phyloP scores from a whole-genome alignment of 2,329 filamentous ascomycete genomes.

The Stagonosporopsis rhizophila region DNA sequence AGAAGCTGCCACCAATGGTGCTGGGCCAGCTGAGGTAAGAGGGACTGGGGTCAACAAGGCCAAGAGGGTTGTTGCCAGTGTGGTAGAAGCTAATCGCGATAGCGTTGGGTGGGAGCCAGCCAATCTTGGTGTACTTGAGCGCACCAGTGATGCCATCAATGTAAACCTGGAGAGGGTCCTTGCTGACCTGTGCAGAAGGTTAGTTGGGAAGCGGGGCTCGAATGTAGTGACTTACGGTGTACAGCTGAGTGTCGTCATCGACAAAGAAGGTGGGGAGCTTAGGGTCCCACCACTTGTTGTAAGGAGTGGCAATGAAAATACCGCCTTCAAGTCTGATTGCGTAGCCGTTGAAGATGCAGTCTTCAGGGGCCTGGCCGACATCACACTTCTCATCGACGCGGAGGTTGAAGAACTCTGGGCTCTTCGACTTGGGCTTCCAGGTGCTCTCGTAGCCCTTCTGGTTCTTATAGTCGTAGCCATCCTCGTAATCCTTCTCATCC shows the following conservation, averaged over 20 bases:
- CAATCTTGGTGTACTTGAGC: slow-evolving; percentile 35
- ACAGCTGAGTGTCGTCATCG: slow-evolving; percentile 36
- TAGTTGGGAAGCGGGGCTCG: not conserved
- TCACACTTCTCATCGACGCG: slow-evolving; percentile 29
- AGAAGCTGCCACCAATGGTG: slow-evolving; percentile 23
- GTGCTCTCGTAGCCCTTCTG: not conserved
- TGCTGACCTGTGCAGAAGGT: slow-evolving; percentile 34
- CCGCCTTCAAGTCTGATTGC: slow-evolving; percentile 36
- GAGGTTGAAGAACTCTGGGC: slow-evolving; percentile 35
- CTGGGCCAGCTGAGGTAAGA: slow-evolving; percentile 40
- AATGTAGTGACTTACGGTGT: slow-evolving; percentile 30
- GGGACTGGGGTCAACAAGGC: slow-evolving; percentile 28
- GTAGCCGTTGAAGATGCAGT: slow-evolving; percentile 28
- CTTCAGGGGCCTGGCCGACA: not conserved
- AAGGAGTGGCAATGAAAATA: slow-evolving; percentile 38
- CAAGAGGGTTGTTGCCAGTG: slow-evolving; percentile 38
- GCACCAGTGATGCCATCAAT: slow-evolving; percentile 31
- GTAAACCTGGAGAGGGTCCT: slow-evolving; percentile 38
- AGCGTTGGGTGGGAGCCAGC: slow-evolving; percentile 33
- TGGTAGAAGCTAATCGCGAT: slow-evolving; percentile 36
- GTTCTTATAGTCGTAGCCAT: slow-evolving; percentile 9
- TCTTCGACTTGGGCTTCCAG: slow-evolving; percentile 35
- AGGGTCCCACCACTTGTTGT: slow-evolving; percentile 38
- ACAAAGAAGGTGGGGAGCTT: slow-evolving; percentile 39
- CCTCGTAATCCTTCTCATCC: slow-evolving; percentile 8